Base-by-base conservation (phyloP, 495 filamentous ascomycete species). In the Podospora australis region DNA sequence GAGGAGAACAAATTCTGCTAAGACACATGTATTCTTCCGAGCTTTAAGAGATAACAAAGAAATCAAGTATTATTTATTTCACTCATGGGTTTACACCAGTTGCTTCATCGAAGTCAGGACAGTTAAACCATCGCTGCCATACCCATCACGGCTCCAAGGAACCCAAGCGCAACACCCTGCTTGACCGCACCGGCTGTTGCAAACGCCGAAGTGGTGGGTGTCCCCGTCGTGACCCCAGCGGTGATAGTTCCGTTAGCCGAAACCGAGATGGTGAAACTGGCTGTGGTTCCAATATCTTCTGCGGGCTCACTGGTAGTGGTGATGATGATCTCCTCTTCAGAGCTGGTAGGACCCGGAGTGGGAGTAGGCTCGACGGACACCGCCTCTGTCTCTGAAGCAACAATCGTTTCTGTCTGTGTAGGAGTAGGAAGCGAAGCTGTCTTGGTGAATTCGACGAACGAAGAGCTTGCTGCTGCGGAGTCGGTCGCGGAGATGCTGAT, bases 351-450 rank as follows among this genome's bases (percentile, higher is more conserved):
- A n/a, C n/a, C n/a, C n/a, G n/a, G n/a, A 6, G 32, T 36, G n/a
- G 32, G 32, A 4, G 14, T 17, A 2, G 32, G 32, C 3, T 36
- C 32, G 19, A 17, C 32, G 2, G 32, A 36, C 3, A 36, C n/a
- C 6, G 32, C 19, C 32, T 36, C 32, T 4, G 32, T 19, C 19
- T n/a, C 14, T 2, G 4, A 16, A n/a, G n/a, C n/a, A 8, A 36
- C 32, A 36, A 17, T 36, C 19, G 32, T 36, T 2, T 16, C 32
- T 2, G 38, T 34, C 46, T 43, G 46, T 8, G 46, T 23, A 1
- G 46, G 46, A 16, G 46, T 49, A 11, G 35, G 36, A 16, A 49
- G 19, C 4, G 22, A 17, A 10, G 36, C 46, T 2, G 46, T 49
- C 22, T 11, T 38, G 9, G 36, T 49, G 25, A 25, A 49, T 2